Evolutionary conservation across 2,329 filamentous ascomycete genomes (phyloP).

Genomic region (Metarhizium album): DNA sequence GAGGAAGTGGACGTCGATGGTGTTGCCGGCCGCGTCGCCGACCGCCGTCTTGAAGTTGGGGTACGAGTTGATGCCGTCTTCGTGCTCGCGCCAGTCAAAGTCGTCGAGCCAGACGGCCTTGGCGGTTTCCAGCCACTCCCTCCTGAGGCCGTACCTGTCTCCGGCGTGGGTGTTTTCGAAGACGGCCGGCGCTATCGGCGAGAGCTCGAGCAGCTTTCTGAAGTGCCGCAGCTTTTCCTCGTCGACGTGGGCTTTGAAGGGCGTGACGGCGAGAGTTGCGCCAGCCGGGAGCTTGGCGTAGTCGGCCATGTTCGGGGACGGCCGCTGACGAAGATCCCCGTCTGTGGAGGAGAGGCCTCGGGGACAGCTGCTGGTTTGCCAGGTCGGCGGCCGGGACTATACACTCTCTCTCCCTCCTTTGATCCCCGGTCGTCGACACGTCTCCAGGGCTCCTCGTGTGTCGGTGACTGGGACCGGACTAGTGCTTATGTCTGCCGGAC

Average conservation of each 20-base stretch:
- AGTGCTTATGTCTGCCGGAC: not conserved
- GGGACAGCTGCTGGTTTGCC: no score
- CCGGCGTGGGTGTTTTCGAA: slow-evolving; percentile 36
- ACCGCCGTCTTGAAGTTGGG: slow-evolving; percentile 35
- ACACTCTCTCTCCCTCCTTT: not conserved
- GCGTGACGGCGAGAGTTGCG: slow-evolving; percentile 3
- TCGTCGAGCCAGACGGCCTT: slow-evolving; percentile 30
- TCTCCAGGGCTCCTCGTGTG: no score
- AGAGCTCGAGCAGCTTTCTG: slow-evolving; percentile 32
- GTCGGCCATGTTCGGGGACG: slow-evolving; percentile 5
- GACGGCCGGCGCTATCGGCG: slow-evolving; percentile 34
- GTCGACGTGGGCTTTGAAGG: slow-evolving; percentile 30
- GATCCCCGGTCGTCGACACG: no score
- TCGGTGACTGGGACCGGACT: not conserved
- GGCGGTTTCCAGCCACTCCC: slow-evolving; percentile 29
- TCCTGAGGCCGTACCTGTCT: slow-evolving; percentile 24
- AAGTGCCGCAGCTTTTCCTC: slow-evolving; percentile 34
- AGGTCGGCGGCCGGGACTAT: no score
- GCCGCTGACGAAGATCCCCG: no score
- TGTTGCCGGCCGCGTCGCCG: slow-evolving; percentile 21
- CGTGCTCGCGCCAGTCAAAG: slow-evolving; percentile 34
- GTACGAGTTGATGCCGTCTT: slow-evolving; percentile 31
- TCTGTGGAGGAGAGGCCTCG: no score
- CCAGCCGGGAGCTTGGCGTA: slow-evolving; percentile 3
- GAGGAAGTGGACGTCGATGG: slow-evolving; percentile 38